Percentiles rank a stretch among this genome's conserved stretches.
phyloP scores from a whole-genome alignment of 75 land plant species.

The Cupressus sempervirens region DNA sequence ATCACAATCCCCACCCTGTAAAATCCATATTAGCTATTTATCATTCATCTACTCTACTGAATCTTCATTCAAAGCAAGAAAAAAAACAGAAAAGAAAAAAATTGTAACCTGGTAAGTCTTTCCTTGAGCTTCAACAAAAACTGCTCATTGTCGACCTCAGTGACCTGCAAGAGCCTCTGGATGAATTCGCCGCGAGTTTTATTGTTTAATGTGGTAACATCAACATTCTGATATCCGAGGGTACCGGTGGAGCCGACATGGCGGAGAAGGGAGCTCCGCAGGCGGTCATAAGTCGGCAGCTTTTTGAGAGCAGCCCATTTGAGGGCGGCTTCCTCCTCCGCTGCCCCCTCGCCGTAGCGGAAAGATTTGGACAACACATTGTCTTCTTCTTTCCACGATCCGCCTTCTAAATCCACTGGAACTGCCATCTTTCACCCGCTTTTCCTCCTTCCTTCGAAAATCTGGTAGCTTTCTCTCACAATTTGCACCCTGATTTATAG shows the following conservation, averaged over 20 bases:
- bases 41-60: neutral
- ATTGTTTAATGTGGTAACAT: constrained; percentile 44
- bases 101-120: constrained; percentile 53
- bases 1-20: constrained; percentile 71
- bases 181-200: constrained; percentile 44
- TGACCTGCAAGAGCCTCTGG: constrained; percentile 44
- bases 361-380: neutral
- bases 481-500: too few species aligned
- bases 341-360: neutral
- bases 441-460: too few species aligned
- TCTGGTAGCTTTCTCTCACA: too few species aligned
- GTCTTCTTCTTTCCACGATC: neutral
- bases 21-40: neutral
- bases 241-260: constrained; percentile 25
- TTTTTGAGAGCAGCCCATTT: constrained; percentile 79
- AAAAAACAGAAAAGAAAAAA: neutral
- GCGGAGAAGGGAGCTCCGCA: constrained; percentile 46
- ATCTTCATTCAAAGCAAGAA: neutral
- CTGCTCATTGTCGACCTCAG: constrained; percentile 77
- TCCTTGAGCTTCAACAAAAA: constrained; percentile 59
- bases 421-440: neutral
- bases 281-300: constrained; percentile 67
- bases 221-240: constrained; percentile 35
- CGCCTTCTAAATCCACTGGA: neutral
- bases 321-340: constrained; percentile 63